A percentile compares a stretch with the other conserved stretches of the same genome.
Evolutionary conservation across 2,329 filamentous ascomycete genomes (phyloP).

Genomic region (Hypomyces rosellus): DNA sequence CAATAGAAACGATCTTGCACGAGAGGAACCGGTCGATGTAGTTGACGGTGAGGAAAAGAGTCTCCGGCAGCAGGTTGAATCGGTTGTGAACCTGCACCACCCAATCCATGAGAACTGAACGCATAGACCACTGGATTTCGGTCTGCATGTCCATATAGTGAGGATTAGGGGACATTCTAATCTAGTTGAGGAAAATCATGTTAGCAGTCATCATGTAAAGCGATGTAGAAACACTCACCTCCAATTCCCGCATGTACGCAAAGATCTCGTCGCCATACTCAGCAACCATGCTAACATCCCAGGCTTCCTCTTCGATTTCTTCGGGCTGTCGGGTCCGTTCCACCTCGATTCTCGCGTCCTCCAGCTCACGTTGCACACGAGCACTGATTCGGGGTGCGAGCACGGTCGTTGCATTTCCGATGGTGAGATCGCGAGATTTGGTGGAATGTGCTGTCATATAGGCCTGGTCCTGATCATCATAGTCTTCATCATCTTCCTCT

Average conservation of each 20-base stretch:
- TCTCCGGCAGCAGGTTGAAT: constrained; percentile 88
- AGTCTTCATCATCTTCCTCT: constrained; percentile 65
- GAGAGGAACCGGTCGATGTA: constrained; percentile 96
- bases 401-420: constrained; percentile 47
- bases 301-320: constrained; percentile 80
- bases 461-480: constrained; percentile 56
- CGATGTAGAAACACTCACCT: constrained; percentile 51
- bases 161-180: constrained; percentile 75
- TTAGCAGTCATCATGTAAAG: constrained; percentile 14
- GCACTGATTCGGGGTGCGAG: constrained; percentile 67
- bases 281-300: constrained; percentile 95
- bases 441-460: constrained; percentile 72
- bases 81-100: constrained; percentile 91
- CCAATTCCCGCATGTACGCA: constrained; percentile 79
- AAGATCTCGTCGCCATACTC: constrained; percentile 98
- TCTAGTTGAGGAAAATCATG: constrained; percentile 37
- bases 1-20: constrained; percentile 87
- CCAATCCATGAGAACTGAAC: constrained; percentile 96
- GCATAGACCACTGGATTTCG: constrained; percentile 99
- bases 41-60: constrained; percentile 89
- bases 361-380: constrained; percentile 66
- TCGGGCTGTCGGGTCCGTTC: constrained; percentile 62
- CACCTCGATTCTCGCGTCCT: constrained; percentile 57
- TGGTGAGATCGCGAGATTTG: constrained; percentile 59
- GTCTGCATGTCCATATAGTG: constrained; percentile 96